Evolutionary conservation across 768 basidiomycete species (phyloP), one percentile per base, ranked within the genome.

Genomic region (Lepiota venenata): DNA sequence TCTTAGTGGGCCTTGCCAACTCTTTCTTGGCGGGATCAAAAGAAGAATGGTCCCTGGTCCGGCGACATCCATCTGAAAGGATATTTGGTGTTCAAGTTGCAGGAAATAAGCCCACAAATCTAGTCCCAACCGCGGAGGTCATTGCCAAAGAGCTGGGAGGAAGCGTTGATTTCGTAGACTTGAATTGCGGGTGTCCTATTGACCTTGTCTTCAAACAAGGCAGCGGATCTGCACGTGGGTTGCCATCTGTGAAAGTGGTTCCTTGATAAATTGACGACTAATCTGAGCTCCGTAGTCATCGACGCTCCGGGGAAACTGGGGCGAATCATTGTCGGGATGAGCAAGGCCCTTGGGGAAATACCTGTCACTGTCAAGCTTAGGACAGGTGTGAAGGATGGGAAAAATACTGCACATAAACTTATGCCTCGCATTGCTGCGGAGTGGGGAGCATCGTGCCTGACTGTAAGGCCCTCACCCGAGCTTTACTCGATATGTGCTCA

Each of bases 121-220:
- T 98, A 52, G 90, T 86, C 0, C 79, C 91, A 0, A 84, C 87
- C 0, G 91, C 93, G 0, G 96, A 98, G 65, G 75, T 88, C 6
- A 78, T 98, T 22, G 83, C 79, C 2, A 82, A 78, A 57, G 86
- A 91, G 64, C 81, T 83, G 60, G 75, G 75, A 1, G 74, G 77
- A 11, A 76, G 78, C 16, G 70, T 97, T 18, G 93, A 98, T 63
- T 98, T 97, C 62, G 91, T 95, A 1, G 95, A 99, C 64, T 71
- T 98, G 59, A 99, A 99, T 64, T 91, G 92, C 68, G 95, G 95
- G 6, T 98, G 97, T 69, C 97, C 97, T 3, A 98, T 98, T 61
- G 97, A 99, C 69, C 74, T 98, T 40, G 91, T 99, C 1, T 97
- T 95, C 72, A 89, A 88, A 62, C 80, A 82, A 12, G 94, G 94